Base-by-base conservation (phyloP, 345 rosid genomes). In the Crucihimalaya himalaica region DNA sequence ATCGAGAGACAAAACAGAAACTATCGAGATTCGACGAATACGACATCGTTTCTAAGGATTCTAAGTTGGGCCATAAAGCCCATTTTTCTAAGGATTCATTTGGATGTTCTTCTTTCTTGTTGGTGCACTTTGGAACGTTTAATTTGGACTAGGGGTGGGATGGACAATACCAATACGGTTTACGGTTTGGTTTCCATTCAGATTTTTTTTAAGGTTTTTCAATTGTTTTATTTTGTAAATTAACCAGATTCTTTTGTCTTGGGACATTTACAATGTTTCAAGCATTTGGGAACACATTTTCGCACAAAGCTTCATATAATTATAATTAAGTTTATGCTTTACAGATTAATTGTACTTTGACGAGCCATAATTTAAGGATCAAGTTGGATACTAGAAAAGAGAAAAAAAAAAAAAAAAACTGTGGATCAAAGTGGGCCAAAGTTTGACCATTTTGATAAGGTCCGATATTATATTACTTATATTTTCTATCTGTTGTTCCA, bases 351-450 rank as follows among this genome's bases (percentile, higher is more conserved):
- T 69, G 46, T 23, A 47, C 57, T 57, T 70, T 70, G 23, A 42
- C 20, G 53, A 55, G 15, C 28, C 62, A 54, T 18, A 19, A 40
- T 27, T 21, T 31, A 58, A 15, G 34, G 37, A 47, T 70, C 58
- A 47, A 70, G 19, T 25, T 59, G 74, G 74, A 57, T 45, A 25
- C 55, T 64, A 70, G 14, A 46, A 70, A 70, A 3, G 6, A 47
- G 10, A 10, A 29, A 62, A 2, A 46, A 70, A 70, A 3, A 4
- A 47, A 35, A 10, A 29, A 62, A 2, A 18, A 35, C 14, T 15
- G 21, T 35, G 35, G 40, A 40, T 11, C 28, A 68, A 18, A 18
- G 72, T 39, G 72, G 64, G n/a, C n/a, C 64, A 68, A 55, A 13
- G 64, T 69, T 43, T 29, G 55, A 67, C 61, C 54, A n/a, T 43